phyloP scores from a whole-genome alignment of 306 rosid genomes.

The Rosa rugosa region DNA sequence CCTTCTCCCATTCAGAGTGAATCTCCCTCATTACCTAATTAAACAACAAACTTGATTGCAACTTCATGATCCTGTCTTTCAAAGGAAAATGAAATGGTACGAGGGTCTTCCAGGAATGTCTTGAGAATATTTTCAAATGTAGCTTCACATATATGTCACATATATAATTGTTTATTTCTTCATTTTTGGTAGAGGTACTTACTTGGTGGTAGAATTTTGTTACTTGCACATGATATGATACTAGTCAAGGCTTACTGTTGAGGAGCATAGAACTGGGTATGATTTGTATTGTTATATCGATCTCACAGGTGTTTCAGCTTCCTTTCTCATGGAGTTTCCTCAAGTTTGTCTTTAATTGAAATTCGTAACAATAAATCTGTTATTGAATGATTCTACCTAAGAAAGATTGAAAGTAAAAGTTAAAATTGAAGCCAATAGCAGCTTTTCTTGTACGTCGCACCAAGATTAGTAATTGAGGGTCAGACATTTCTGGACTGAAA shows the following conservation, averaged over 20 bases:
- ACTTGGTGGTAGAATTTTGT: background rate
- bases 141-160: background rate
- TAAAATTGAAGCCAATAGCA: background rate
- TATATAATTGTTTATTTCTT: background rate
- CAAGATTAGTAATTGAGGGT: conserved; percentile 3
- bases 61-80: background rate
- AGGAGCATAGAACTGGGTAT: background rate
- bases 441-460: conserved; percentile 3
- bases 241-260: background rate
- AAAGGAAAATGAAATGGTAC: background rate
- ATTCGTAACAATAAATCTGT: background rate
- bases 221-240: background rate
- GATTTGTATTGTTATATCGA: background rate
- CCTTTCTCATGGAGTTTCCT: background rate
- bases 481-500: background rate
- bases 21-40: conserved; percentile 29
- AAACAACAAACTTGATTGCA: conserved; percentile 21
- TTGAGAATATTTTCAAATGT: background rate
- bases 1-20: conserved; percentile 47
- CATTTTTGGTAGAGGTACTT: background rate
- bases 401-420: background rate
- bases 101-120: background rate
- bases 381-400: background rate
- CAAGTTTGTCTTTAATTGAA: background rate
- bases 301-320: background rate